Evolutionary conservation across 805 yeast genomes (phyloP), one percentile per base, ranked within the genome.

Genomic region (Danielia reshetovae): DNA sequence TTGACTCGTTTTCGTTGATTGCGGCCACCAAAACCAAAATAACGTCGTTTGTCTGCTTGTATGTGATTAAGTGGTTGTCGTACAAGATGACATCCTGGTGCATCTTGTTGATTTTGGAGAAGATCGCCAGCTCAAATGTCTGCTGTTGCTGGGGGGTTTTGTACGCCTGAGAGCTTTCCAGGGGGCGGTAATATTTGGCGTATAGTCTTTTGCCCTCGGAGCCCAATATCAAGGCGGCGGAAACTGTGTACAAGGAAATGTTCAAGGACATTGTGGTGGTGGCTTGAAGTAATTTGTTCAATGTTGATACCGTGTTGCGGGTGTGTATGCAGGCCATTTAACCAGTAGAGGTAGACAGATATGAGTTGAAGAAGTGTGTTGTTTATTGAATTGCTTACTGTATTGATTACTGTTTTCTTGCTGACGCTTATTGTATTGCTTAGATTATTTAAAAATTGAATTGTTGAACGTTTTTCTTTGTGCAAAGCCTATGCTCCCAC

Each of bases 141-240:
- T 70, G 65, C 62, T 93, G 97, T 45, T 79, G 79, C 54, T 78
- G 77, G 38, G 65, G 55, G 4, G 74, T 60, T 30, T 65, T 61
- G 43, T 64, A 59, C 14, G 62, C 64, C 40, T 87, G 46, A 14
- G 39, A 19, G 17, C 33, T 33, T 24, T 45, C 48, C 13, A 28
- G 84, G 8, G 82, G 76, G 33, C 70, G 68, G 66, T 82, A 90
- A 70, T 90, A 93, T 55, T 89, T 89, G 43, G 95, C 81, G 52
- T 75, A 84, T 26, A 93, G 63, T 49, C 97, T 70, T 36, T 78
- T 73, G 11, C 95, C 96, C 36, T 81, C 82, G 49, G 69, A 75
- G 59, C 89, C 97, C 46, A 93, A 74, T 46, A 93, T 75, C 47
- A 90, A 62, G 28, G 84, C 70, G 4, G 96, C 93, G 25, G 83